Conservation (phyloP, 176 grass and related monocot species). For the Bolboschoenus planiculmis region DNA sequence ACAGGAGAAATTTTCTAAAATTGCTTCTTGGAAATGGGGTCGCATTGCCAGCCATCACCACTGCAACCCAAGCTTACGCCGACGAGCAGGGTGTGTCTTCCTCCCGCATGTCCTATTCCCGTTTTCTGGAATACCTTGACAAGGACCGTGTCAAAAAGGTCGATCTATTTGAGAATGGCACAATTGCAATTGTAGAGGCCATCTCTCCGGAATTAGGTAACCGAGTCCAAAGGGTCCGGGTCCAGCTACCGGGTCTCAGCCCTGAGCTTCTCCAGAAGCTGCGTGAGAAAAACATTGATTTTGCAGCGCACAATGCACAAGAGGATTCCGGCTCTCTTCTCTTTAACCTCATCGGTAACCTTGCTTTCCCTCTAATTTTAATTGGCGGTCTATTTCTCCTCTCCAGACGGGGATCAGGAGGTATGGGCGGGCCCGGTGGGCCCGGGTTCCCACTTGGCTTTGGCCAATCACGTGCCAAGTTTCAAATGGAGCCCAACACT, state of each 20-base stretch:
- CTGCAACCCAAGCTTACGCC: slow-evolving; percentile 53
- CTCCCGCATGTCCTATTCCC: slow-evolving; percentile 97
- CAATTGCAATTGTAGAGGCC: slow-evolving; percentile 87
- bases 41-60: slow-evolving; percentile 49
- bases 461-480: slow-evolving; percentile 93
- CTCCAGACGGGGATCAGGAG: slow-evolving; percentile 76
- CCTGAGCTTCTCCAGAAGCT: slow-evolving; percentile 96
- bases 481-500: slow-evolving; percentile 99
- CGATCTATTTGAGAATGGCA: slow-evolving; percentile 90
- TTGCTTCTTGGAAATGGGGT: slow-evolving; percentile 72
- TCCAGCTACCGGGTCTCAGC: slow-evolving; percentile 86
- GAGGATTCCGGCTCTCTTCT: slow-evolving; percentile 85
- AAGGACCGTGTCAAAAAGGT: slow-evolving; percentile 94
- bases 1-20: slow-evolving; percentile 77
- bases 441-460: slow-evolving; percentile 87
- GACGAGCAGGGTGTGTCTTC: slow-evolving; percentile 86
- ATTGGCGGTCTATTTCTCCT: slow-evolving; percentile 87
- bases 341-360: slow-evolving; percentile 89
- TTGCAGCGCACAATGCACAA: slow-evolving; percentile 84
- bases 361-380: slow-evolving; percentile 93
- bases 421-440: slow-evolving; percentile 78
- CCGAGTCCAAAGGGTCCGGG: slow-evolving; percentile 79
- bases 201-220: slow-evolving; percentile 92
- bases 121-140: slow-evolving; percentile 95
- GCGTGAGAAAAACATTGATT: slow-evolving; percentile 95